These are phyloP conservation scores for Nidularia sp. DNA, from an alignment of 768 basidiomycete species.

Conservation along the genomic window DNA sequence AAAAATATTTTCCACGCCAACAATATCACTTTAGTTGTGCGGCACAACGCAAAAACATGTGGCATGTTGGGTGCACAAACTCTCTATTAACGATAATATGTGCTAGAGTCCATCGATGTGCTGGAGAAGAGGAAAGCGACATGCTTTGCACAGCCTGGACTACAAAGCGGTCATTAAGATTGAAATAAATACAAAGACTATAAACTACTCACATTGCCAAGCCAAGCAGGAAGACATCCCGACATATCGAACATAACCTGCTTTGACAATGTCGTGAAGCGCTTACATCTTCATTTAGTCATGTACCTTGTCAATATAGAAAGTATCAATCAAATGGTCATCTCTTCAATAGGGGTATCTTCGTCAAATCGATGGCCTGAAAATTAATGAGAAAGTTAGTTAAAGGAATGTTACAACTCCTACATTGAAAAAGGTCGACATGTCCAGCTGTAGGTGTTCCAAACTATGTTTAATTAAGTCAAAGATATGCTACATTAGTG, in stretches of 20 bases:
- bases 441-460: slow-evolving; percentile 66
- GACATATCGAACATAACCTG: slow-evolving; percentile 57
- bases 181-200: too few relatives aligned
- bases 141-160: too few relatives aligned
- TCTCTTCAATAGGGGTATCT: slow-evolving; percentile 56
- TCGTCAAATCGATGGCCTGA: slow-evolving; percentile 51
- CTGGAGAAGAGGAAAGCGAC: too few relatives aligned
- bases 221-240: slow-evolving; percentile 55
- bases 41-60: too few relatives aligned
- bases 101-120: too few relatives aligned
- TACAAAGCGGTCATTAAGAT: too few relatives aligned
- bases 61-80: too few relatives aligned
- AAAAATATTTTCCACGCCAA: too few relatives aligned
- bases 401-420: slow-evolving; percentile 2
- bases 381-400: slow-evolving; percentile 6
- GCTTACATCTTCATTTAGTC: slow-evolving; percentile 46
- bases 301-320: slow-evolving; percentile 8
- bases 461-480: slow-evolving; percentile 58
- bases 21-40: too few relatives aligned
- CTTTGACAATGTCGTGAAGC: slow-evolving; percentile 59
- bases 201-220: slow-evolving; percentile 37
- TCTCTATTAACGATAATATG: too few relatives aligned
- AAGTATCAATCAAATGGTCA: slow-evolving; percentile 16
- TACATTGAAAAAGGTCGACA: slow-evolving; percentile 74
- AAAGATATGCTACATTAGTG: slow-evolving; percentile 58